Conservation (phyloP, 805 yeast species). For the Cyberlindnera japonica region DNA sequence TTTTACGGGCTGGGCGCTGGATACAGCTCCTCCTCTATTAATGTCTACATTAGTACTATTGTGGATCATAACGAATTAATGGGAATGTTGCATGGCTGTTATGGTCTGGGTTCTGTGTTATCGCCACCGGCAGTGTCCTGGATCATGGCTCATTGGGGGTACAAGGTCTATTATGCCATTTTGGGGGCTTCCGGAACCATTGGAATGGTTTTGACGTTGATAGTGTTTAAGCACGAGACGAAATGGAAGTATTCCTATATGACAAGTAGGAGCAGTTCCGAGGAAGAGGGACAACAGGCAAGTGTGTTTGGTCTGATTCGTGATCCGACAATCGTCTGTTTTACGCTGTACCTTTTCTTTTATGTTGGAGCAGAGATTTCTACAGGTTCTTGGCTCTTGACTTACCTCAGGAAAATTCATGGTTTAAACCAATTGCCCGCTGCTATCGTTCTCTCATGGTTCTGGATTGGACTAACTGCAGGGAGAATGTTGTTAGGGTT, state of each 20-base stretch:
- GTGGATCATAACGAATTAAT: conserved; percentile 51
- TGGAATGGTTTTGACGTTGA: conserved; percentile 30
- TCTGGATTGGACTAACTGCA: conserved; percentile 66
- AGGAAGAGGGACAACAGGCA: conserved; percentile 19
- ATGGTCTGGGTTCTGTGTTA: conserved; percentile 67
- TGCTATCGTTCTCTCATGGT: conserved; percentile 65
- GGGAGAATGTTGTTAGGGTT: conserved; percentile 61
- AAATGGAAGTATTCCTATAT: conserved; percentile 31
- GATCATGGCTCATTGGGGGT: conserved; percentile 30
- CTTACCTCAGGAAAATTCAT: conserved; percentile 55
- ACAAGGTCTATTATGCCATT: conserved; percentile 8
- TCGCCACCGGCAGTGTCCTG: conserved; percentile 54
- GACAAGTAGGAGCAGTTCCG: conserved; percentile 18
- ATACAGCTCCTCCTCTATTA: conserved; percentile 48
- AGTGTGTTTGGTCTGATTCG: conserved; percentile 20
- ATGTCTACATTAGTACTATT: conserved; percentile 43
- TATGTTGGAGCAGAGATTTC: conserved; percentile 71
- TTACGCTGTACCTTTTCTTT: conserved; percentile 52
- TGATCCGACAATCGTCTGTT: conserved; percentile 39
- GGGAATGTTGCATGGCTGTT: conserved; percentile 61
- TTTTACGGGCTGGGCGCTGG: conserved; percentile 54
- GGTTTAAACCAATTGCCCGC: conserved; percentile 43
- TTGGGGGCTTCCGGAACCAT: conserved; percentile 13
- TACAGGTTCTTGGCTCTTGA: conserved; percentile 67
- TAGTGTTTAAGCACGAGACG: conserved; percentile 46